These are phyloP conservation scores for Nemania serpens DNA, from an alignment of 2,329 filamentous ascomycete species.

Conservation along the genomic window DNA sequence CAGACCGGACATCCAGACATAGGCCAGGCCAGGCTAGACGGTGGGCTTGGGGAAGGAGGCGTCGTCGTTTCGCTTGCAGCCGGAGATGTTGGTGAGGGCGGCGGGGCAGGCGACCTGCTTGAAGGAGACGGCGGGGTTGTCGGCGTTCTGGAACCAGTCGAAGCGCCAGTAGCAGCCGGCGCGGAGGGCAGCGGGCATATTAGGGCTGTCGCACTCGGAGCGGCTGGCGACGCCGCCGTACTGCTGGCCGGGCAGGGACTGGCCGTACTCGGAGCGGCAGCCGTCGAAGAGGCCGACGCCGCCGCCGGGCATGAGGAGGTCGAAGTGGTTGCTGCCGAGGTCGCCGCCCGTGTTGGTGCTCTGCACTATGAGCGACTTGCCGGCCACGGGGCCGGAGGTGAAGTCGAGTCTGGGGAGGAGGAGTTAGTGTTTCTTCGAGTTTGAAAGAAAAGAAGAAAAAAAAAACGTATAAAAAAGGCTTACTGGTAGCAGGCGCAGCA, in stretches of 20 bases:
- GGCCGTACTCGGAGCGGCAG: constrained; percentile 49
- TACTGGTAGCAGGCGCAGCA: constrained; percentile 62
- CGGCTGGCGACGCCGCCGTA: constrained; percentile 54
- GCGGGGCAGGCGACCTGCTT: constrained; percentile 54
- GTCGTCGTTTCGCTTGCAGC: constrained; percentile 43
- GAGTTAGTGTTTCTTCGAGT: too few species aligned
- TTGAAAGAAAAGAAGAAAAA: background rate
- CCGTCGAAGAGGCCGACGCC: constrained; percentile 55
- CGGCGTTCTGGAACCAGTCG: constrained; percentile 56
- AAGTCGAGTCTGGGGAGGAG: constrained; percentile 36
- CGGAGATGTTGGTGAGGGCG: constrained; percentile 49
- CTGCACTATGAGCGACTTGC: constrained; percentile 63
- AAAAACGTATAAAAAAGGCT: constrained; percentile 15
- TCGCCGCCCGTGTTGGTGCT: constrained; percentile 62
- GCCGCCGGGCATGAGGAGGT: constrained; percentile 54
- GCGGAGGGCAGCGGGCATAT: constrained; percentile 50
- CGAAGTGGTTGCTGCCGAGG: constrained; percentile 57
- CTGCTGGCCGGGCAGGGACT: constrained; percentile 45
- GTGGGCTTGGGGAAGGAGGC: constrained; percentile 22
- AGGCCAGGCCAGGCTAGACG: background rate
- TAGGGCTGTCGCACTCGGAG: constrained; percentile 44
- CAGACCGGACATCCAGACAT: too few species aligned
- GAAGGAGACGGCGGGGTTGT: constrained; percentile 53
- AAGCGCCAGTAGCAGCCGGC: constrained; percentile 58
- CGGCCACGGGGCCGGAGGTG: constrained; percentile 49